Evolutionary conservation across 2,329 filamentous ascomycete species (phyloP).

Genomic region (Pseudogymnoascus sp.): DNA sequence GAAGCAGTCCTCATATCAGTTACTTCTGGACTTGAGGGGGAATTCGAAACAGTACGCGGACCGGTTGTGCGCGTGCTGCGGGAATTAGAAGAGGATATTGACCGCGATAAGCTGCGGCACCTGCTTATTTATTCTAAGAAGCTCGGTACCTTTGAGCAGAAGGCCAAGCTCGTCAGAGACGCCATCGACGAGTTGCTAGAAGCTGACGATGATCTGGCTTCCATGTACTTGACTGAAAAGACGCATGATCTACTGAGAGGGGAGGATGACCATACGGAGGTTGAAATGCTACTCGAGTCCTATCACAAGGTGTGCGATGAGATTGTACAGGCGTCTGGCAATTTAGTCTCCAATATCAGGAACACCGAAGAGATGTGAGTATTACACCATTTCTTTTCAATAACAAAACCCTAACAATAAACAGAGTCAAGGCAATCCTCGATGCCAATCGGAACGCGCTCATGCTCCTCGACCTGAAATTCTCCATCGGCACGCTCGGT

Average conservation of each 20-base stretch:
- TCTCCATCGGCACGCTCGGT: slow-evolving; percentile 90
- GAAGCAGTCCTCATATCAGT: slow-evolving; percentile 93
- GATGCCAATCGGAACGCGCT: slow-evolving; percentile 97
- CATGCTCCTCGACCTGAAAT: slow-evolving; percentile 94
- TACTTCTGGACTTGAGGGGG: slow-evolving; percentile 81
- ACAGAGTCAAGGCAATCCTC: slow-evolving; percentile 85
- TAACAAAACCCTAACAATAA: slow-evolving; percentile 12
- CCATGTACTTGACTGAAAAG: slow-evolving; percentile 95
- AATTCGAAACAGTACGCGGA: slow-evolving; percentile 88
- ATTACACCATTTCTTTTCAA: background rate
- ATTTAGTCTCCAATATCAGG: slow-evolving; percentile 85
- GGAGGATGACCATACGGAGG: slow-evolving; percentile 86
- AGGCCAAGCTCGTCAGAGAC: slow-evolving; percentile 85
- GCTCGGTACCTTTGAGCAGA: slow-evolving; percentile 94
- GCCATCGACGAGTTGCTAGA: slow-evolving; percentile 93
- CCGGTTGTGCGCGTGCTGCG: slow-evolving; percentile 82
- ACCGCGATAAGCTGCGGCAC: slow-evolving; percentile 83
- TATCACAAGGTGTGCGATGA: slow-evolving; percentile 98
- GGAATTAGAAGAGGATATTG: slow-evolving; percentile 93
- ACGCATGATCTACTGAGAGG: slow-evolving; percentile 61
- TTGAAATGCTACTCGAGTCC: slow-evolving; percentile 92
- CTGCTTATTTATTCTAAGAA: slow-evolving; percentile 92
- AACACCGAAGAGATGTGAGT: slow-evolving; percentile 97
- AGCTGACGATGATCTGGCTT: slow-evolving; percentile 86
- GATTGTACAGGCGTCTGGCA: slow-evolving; percentile 90